These are phyloP conservation scores for Salvia hispanica DNA, from an alignment of 257 asterid species.

Conservation along the genomic window DNA sequence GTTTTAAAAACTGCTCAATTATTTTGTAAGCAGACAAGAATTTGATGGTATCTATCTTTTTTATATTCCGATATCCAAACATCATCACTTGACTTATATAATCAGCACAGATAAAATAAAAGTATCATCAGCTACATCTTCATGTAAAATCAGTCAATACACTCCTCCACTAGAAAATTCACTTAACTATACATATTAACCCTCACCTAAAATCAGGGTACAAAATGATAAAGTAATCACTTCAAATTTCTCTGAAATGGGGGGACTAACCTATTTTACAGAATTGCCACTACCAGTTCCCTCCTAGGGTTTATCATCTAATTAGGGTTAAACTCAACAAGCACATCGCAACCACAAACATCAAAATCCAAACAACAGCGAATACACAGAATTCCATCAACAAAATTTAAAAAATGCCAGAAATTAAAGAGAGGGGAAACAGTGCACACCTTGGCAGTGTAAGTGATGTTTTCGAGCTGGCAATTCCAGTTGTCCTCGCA, in stretches of 20 bases:
- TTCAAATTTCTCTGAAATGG: not conserved
- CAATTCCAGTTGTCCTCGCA: conserved; percentile 70
- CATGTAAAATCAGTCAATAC: not conserved
- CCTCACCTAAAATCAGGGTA: conserved; percentile 1
- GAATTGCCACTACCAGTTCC: conserved; percentile 10
- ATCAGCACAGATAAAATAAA: not conserved
- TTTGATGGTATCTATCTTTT: not conserved
- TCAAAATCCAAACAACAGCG: not conserved
- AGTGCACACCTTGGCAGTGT: conserved; percentile 50
- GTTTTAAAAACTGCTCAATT: not conserved
- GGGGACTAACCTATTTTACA: conserved; percentile 4
- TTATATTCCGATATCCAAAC: not conserved
- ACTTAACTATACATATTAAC: not conserved
- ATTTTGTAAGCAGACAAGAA: not conserved
- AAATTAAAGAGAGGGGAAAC: too few relatives aligned
- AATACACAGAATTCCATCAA: not conserved
- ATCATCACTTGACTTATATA: not conserved
- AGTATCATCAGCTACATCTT: not conserved
- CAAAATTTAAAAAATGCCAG: not conserved
- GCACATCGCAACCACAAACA: conserved; percentile 2
- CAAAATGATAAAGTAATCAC: not conserved
- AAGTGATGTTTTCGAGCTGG: conserved; percentile 60
- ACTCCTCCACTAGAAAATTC: not conserved
- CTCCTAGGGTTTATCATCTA: conserved; percentile 30
- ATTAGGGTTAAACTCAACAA: conserved; percentile 32